Percentiles rank a stretch among this genome's conserved stretches.
Evolutionary conservation across 768 basidiomycete species (phyloP).

Genomic region (Russula ochroleuca): DNA sequence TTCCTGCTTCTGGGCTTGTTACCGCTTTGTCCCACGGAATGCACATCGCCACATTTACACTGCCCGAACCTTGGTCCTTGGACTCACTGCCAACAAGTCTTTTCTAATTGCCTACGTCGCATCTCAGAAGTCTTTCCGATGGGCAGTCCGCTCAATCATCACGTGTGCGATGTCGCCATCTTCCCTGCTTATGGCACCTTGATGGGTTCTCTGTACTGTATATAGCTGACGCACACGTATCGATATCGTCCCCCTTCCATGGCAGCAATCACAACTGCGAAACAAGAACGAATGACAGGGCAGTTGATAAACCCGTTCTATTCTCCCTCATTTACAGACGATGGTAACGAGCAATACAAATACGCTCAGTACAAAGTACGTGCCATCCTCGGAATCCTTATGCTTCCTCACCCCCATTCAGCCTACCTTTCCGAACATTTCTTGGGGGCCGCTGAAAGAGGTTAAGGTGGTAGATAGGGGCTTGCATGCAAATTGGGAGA

Average conservation of each 20-base stretch:
- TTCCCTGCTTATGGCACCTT: slow-evolving; percentile 18
- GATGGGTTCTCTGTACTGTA: neutral
- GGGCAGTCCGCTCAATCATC: slow-evolving; percentile 13
- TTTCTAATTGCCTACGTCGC: neutral
- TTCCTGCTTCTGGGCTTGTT: neutral
- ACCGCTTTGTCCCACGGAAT: neutral
- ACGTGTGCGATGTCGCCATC: slow-evolving; percentile 35
- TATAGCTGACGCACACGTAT: neutral
- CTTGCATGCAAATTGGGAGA: slow-evolving; percentile 62
- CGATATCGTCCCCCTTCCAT: slow-evolving; percentile 8
- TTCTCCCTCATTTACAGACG: slow-evolving; percentile 44
- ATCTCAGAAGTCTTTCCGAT: neutral
- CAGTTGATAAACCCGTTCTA: slow-evolving; percentile 60
- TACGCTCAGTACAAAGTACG: slow-evolving; percentile 57
- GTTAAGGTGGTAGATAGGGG: slow-evolving; percentile 62
- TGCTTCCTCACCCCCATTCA: slow-evolving; percentile 31
- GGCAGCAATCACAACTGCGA: slow-evolving; percentile 10
- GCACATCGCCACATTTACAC: neutral
- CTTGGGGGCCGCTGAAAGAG: slow-evolving; percentile 61
- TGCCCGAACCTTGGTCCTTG: neutral
- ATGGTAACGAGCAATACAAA: slow-evolving; percentile 48
- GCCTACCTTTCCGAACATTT: slow-evolving; percentile 60
- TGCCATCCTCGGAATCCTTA: neutral
- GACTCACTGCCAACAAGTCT: neutral
- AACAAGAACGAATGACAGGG: neutral